A percentile compares a stretch with the other conserved stretches of the same genome.
phyloP scores from a whole-genome alignment of 352 stramenopile species.

The Phytophthora citrophthora region DNA sequence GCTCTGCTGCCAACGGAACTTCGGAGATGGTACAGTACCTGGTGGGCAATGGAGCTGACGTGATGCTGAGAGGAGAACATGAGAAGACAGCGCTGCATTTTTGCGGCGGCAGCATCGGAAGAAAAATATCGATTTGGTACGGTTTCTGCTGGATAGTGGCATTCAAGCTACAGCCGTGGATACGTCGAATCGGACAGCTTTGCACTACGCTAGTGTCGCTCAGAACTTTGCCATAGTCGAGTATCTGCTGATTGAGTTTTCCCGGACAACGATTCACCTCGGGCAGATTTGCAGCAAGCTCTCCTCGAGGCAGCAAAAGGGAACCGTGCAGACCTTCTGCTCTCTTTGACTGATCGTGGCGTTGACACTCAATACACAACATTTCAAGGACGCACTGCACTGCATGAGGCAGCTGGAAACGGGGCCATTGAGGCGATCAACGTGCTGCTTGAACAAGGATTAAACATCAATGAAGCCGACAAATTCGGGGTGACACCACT shows the following conservation, averaged over 20 bases:
- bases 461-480: neutral
- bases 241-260: neutral
- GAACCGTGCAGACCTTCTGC: neutral
- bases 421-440: neutral
- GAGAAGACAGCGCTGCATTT: neutral
- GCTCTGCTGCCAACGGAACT: neutral
- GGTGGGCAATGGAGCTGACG: neutral
- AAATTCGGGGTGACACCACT: conserved; percentile 12
- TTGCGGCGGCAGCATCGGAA: neutral
- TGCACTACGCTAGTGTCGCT: conserved; percentile 6
- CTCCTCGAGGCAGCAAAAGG: neutral
- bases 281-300: neutral
- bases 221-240: neutral
- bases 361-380: neutral
- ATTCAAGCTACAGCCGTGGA: neutral
- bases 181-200: neutral
- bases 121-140: neutral
- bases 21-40: neutral
- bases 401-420: conserved; percentile 1
- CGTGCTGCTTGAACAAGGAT: conserved; percentile 1
- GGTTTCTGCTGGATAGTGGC: conserved; percentile 7
- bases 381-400: conserved; percentile 1
- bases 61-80: neutral
- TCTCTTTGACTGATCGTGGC: neutral
- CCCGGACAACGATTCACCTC: neutral